Evolutionary conservation across 108 stramenopile species (phyloP).

Genomic region (Heterococcus sp.): DNA sequence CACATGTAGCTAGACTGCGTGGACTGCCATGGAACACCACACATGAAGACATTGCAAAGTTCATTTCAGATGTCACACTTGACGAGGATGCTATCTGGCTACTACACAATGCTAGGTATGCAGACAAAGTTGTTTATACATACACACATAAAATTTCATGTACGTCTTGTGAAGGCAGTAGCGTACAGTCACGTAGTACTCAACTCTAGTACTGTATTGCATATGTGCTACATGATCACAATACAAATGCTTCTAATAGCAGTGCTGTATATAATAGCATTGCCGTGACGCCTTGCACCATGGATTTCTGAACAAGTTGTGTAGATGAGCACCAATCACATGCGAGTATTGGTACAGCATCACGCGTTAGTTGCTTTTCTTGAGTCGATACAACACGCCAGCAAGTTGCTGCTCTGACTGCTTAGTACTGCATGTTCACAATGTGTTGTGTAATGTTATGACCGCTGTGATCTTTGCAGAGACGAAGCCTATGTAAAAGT

Average conservation of each 20-base stretch:
- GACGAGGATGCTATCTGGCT: constrained; percentile 3
- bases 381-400: not conserved
- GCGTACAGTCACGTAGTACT: not conserved
- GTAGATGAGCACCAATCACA: not conserved
- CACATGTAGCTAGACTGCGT: constrained; percentile 18
- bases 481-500: constrained; percentile 40
- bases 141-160: no score
- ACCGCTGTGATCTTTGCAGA: not conserved
- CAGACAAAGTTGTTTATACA: not conserved
- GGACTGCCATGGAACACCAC: constrained; percentile 41
- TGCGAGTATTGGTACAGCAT: not conserved
- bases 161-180: not conserved
- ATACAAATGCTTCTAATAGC: no score
- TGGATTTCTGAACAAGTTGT: not conserved
- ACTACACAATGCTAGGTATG: constrained; percentile 17
- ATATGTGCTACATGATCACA: not conserved
- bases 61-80: constrained; percentile 8
- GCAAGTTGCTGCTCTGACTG: no score
- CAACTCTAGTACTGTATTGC: not conserved
- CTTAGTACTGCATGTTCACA: not conserved
- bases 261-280: no score
- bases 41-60: constrained; percentile 22
- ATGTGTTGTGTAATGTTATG: not conserved
- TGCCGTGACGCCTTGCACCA: not conserved
- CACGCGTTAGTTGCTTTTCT: not conserved